phyloP scores from a whole-genome alignment of 306 rosid species.

The Dryas octopetala region DNA sequence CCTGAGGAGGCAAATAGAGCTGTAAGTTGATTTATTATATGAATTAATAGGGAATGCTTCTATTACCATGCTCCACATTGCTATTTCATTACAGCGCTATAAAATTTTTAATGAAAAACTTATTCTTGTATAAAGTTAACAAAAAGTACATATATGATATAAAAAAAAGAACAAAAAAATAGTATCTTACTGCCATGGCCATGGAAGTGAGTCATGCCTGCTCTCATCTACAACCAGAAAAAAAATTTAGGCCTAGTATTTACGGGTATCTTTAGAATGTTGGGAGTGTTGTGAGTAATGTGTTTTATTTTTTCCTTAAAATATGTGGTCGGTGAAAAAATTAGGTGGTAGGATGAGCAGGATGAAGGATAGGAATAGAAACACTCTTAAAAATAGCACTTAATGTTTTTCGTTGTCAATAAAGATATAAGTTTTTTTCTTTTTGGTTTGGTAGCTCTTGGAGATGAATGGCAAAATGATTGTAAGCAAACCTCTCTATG shows the following conservation, averaged over 20 bases:
- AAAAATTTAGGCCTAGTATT: neutral
- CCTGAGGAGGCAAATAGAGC: conserved; percentile 98
- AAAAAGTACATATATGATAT: neutral
- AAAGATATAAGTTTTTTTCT: neutral
- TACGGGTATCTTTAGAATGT: neutral
- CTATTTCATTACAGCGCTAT: no score
- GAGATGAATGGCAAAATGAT: conserved; percentile 98
- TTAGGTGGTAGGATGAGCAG: neutral
- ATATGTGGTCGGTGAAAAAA: neutral
- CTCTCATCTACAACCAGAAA: neutral
- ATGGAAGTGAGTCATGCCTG: neutral
- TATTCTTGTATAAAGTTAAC: no score
- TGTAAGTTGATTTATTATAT: conserved; percentile 48
- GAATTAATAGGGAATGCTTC: neutral
- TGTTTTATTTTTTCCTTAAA: neutral
- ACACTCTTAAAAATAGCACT: neutral
- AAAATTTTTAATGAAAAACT: no score
- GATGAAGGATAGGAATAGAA: neutral
- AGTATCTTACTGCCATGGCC: neutral
- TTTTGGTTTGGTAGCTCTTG: conserved; percentile 47
- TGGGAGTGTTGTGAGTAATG: neutral
- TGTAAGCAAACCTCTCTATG: conserved; percentile 90
- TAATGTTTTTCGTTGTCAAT: neutral
- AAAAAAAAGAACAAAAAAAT: neutral
- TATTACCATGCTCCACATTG: neutral